Percentiles rank a stretch among this genome's conserved stretches.
Conservation (phyloP, 768 basidiomycete species). For the Termitomyces sp. region DNA sequence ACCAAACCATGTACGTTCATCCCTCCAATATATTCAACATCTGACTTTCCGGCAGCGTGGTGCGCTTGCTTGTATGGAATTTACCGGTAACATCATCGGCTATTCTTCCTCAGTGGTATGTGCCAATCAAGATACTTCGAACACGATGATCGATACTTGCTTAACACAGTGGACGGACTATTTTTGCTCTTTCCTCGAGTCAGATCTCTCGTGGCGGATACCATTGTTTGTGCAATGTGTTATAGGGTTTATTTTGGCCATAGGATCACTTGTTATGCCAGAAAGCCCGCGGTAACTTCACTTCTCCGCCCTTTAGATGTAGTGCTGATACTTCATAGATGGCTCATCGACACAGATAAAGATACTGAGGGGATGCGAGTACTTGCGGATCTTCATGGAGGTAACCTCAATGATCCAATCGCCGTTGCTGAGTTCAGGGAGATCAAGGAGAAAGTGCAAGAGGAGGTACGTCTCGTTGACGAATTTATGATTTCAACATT, state of each 20-base stretch:
- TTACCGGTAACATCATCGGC: constrained; percentile 89
- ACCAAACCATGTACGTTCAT: constrained; percentile 69
- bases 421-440: constrained; percentile 87
- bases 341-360: constrained; percentile 85
- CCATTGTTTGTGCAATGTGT: constrained; percentile 87
- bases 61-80: constrained; percentile 91
- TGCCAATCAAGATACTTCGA: constrained; percentile 9
- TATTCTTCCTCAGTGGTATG: constrained; percentile 88
- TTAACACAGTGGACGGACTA: constrained; percentile 88
- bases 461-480: constrained; percentile 48
- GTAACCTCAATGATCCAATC: constrained; percentile 60
- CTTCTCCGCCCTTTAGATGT: background rate
- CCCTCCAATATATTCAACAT: background rate
- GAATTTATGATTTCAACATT: background rate
- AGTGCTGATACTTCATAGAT: constrained; percentile 42
- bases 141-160: background rate
- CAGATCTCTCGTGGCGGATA: constrained; percentile 87
- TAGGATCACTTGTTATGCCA: constrained; percentile 80
- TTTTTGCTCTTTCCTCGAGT: constrained; percentile 85
- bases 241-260: constrained; percentile 77
- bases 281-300: constrained; percentile 77
- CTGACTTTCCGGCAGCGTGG: constrained; percentile 59
- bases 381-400: constrained; percentile 87
- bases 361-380: constrained; percentile 84
- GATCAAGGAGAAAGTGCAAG: constrained; percentile 77